phyloP scores from a whole-genome alignment of 2,329 filamentous ascomycete species.

The Sordariomycetes sp. region DNA sequence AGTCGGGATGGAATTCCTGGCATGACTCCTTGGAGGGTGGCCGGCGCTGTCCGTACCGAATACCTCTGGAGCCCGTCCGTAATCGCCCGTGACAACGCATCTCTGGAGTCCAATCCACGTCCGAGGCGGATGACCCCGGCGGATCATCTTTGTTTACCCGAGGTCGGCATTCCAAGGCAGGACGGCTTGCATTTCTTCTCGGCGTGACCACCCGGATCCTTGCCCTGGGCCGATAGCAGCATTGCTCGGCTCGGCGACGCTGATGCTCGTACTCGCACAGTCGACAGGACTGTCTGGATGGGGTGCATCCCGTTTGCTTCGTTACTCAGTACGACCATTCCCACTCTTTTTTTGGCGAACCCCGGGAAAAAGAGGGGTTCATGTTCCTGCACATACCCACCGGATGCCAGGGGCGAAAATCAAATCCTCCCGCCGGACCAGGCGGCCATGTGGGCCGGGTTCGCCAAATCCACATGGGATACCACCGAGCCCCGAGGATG shows the following conservation, averaged over 20 bases:
- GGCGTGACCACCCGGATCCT: neutral
- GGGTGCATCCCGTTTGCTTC: neutral
- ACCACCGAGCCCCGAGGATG: neutral
- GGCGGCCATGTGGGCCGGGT: neutral
- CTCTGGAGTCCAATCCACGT: neutral
- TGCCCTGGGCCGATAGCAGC: too few species aligned
- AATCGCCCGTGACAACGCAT: neutral
- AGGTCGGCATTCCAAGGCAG: neutral
- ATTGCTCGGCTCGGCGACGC: neutral
- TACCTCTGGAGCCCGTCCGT: too few species aligned
- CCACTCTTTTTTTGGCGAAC: neutral
- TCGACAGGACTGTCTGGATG: neutral
- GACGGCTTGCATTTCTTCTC: neutral
- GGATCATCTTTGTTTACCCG: neutral
- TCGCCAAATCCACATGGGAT: neutral
- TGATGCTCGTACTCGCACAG: neutral
- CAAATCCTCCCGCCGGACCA: neutral
- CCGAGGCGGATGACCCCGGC: neutral
- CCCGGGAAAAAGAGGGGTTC: neutral
- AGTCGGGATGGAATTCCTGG: neutral
- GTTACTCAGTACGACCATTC: neutral
- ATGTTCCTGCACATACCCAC: neutral
- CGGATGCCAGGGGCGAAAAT: neutral
- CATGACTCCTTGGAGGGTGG: neutral
- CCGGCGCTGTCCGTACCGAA: neutral